Evolutionary conservation across 352 stramenopile species (phyloP), one percentile per base, ranked within the genome.

Genomic region (Pythium chondricola): DNA sequence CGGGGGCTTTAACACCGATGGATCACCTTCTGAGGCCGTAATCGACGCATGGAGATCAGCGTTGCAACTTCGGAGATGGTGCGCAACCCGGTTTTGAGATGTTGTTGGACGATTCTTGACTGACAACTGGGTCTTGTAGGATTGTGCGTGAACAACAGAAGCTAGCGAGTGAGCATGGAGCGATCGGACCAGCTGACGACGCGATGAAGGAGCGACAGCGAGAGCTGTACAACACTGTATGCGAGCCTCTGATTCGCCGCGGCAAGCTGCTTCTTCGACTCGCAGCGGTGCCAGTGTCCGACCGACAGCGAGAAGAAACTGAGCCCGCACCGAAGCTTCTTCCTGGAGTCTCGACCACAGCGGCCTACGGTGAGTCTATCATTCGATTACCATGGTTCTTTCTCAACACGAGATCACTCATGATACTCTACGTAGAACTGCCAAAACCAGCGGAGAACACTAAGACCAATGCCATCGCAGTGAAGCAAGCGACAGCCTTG

Each of bases 141-240:
- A 93, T 95, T 57, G 83, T 95, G 18, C 64, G 82, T 45, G 83
- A 95, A 46, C 83, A 95, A 36, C 83, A 95, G 43, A 95, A 93
- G 36, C 48, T 90, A 17, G 83, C 83, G 35, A 61, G 58, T 29
- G 58, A 66, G 37, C 49, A 26, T 30, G 45, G 47, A 13, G 8
- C 32, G 10, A 9, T n/a, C 2, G 52, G 40, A n/a, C 24, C 14
- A 17, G 16, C 11, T 7, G 20, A 33, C 3, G 51, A 66, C 14
- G 41, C 2, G 10, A 60, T 62, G 32, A 86, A 87, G 27, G 77
- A 93, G 22, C 55, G 78, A 31, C 81, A 94, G 32, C 64, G 86
- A 38, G 51, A 50, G 27, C 50, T 93, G 17, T 95, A 95, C 58
- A 84, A 82, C 4, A 48, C 69, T 24, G 82, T 95, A 3, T 95